phyloP scores from a whole-genome alignment of 2,329 filamentous ascomycete genomes.

The Pseudogymnoascus sp. region DNA sequence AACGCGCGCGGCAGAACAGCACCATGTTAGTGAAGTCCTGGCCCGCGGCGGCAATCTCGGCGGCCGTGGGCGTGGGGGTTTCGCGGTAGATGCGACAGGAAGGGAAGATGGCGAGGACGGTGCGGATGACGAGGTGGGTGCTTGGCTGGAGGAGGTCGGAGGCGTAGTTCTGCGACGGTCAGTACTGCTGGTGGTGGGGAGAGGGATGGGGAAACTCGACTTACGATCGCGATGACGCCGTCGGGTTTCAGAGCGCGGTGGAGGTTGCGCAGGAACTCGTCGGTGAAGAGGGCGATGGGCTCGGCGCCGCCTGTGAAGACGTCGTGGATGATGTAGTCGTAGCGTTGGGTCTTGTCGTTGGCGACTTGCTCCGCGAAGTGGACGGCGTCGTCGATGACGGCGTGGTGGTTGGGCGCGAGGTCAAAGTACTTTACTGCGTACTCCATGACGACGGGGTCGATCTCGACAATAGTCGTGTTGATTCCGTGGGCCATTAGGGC shows the following conservation, averaged over 20 bases:
- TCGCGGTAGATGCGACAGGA: constrained; percentile 88
- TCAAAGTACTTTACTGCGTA: constrained; percentile 79
- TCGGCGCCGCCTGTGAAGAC: constrained; percentile 96
- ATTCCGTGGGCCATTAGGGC: constrained; percentile 83
- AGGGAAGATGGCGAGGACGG: constrained; percentile 76
- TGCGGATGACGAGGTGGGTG: constrained; percentile 70
- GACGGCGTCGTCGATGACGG: constrained; percentile 76
- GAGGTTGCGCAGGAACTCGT: constrained; percentile 70
- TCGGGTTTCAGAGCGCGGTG: constrained; percentile 62
- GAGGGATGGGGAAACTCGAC: constrained; percentile 26
- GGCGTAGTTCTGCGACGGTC: constrained; percentile 69
- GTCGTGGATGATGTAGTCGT: constrained; percentile 93
- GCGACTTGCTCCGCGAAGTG: constrained; percentile 49
- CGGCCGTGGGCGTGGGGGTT: constrained; percentile 43
- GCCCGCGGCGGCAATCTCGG: constrained; percentile 38
- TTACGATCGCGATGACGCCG: constrained; percentile 80
- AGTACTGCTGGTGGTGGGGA: background rate
- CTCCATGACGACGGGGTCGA: constrained; percentile 80
- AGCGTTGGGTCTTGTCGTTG: constrained; percentile 37
- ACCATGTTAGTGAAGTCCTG: constrained; percentile 92
- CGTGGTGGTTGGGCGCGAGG: constrained; percentile 66
- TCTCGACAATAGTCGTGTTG: constrained; percentile 87
- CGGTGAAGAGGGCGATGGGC: constrained; percentile 78
- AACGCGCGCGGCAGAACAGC: constrained; percentile 59
- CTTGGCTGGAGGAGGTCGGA: constrained; percentile 74